Evolutionary conservation across 331 rosid species (phyloP).

Genomic region (Pyrus hybrid): DNA sequence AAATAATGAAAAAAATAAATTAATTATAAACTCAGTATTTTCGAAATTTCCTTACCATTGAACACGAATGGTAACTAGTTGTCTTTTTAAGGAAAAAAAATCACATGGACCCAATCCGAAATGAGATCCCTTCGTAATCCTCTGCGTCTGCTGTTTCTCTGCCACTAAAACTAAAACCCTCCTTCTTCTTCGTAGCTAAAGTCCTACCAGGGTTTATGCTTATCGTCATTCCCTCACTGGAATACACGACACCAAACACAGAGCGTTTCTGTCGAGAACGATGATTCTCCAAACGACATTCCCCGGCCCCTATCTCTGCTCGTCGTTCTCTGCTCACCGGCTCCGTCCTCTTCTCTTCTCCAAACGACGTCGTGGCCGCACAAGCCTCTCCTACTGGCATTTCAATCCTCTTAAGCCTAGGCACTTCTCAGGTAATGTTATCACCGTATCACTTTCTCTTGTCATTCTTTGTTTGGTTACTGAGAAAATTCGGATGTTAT

Average conservation of each 20-base stretch:
- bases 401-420: constrained; percentile 24
- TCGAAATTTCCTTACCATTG: too few species aligned
- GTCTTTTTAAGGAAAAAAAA: neutral
- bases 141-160: neutral
- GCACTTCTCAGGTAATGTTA: constrained; percentile 26
- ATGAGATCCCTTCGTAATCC: neutral
- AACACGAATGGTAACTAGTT: too few species aligned
- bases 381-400: constrained; percentile 20
- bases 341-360: constrained; percentile 47
- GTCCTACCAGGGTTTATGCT: neutral
- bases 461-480: neutral
- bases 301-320: constrained; percentile 31
- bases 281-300: constrained; percentile 45
- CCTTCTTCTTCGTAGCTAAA: neutral
- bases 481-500: neutral
- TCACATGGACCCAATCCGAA: neutral
- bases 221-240: neutral
- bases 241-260: neutral
- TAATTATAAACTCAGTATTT: too few species aligned
- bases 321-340: constrained; percentile 34
- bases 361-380: constrained; percentile 30
- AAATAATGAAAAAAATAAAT: too few species aligned
- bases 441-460: neutral
- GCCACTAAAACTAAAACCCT: neutral
- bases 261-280: neutral